phyloP scores from a whole-genome alignment of 345 rosid species.

The Anastatica hierochuntica region DNA sequence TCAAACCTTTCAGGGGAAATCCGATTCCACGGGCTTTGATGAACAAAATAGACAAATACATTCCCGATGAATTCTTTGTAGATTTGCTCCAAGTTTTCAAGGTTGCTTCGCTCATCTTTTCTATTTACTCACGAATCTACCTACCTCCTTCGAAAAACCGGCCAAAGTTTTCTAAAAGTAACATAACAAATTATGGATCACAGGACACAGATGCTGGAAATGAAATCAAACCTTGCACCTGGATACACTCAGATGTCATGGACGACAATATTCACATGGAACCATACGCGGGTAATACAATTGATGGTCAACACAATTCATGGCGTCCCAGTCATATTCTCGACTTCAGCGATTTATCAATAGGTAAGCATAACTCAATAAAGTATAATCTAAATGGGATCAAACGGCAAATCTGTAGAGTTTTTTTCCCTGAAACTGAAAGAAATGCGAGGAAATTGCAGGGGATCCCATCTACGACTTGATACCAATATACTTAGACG shows the following conservation, averaged over 20 bases:
- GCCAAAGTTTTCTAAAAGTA: not conserved
- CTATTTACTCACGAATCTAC: no score
- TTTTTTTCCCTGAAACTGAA: not conserved
- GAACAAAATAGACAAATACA: constrained; percentile 57
- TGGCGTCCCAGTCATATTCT: constrained; percentile 72
- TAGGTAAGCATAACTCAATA: constrained; percentile 36
- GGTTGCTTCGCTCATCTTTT: constrained; percentile 37
- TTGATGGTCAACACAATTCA: constrained; percentile 28
- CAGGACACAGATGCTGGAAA: constrained; percentile 38
- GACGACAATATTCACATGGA: constrained; percentile 88
- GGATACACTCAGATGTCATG: constrained; percentile 92
- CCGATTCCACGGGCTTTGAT: constrained; percentile 62
- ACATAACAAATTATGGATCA: not conserved
- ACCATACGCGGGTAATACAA: constrained; percentile 30
- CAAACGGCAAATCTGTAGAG: not conserved
- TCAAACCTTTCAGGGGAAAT: constrained; percentile 58
- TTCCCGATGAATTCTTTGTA: constrained; percentile 58
- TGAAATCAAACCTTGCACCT: constrained; percentile 49
- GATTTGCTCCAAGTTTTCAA: constrained; percentile 40
- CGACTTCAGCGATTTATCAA: constrained; percentile 70
- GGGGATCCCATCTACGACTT: constrained; percentile 77
- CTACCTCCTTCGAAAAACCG: not conserved
- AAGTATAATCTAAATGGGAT: not conserved
- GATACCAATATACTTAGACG: constrained; percentile 72
- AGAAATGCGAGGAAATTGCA: constrained; percentile 24